Evolutionary conservation across 1,284 basidiomycete species (phyloP).

Genomic region (Rhodotorula sp.): DNA sequence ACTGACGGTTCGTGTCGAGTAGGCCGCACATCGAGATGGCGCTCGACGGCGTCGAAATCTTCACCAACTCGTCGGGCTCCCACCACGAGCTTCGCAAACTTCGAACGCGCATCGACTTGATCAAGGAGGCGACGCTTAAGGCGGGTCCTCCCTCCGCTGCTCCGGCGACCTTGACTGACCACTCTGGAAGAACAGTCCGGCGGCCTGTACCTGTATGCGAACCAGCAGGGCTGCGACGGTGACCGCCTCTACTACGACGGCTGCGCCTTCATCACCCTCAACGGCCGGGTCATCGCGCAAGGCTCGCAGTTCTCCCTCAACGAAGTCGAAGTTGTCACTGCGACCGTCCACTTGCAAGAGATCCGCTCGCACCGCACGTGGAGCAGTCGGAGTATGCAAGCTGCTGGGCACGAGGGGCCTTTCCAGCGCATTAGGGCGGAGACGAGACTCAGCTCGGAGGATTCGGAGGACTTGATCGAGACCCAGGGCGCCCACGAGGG

Average conservation of each 20-base stretch:
- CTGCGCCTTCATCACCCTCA: slow-evolving; percentile 90
- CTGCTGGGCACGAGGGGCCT: slow-evolving; percentile 62
- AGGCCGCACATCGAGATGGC: slow-evolving; percentile 97
- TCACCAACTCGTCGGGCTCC: slow-evolving; percentile 95
- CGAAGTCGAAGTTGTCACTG: slow-evolving; percentile 92
- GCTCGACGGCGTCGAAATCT: slow-evolving; percentile 95
- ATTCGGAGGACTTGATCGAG: slow-evolving; percentile 59
- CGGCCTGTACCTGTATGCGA: slow-evolving; percentile 95
- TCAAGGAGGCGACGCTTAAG: slow-evolving; percentile 95
- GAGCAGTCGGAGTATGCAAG: slow-evolving; percentile 85
- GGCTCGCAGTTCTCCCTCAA: slow-evolving; percentile 93
- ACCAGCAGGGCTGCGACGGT: slow-evolving; percentile 98
- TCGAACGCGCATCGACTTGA: slow-evolving; percentile 83
- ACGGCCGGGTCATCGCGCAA: slow-evolving; percentile 88
- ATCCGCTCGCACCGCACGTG: slow-evolving; percentile 77
- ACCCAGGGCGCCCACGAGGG: slow-evolving; percentile 43
- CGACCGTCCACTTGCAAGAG: slow-evolving; percentile 92
- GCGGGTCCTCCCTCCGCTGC: slow-evolving; percentile 49
- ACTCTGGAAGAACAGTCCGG: slow-evolving; percentile 85
- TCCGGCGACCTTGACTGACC: background rate
- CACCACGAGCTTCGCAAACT: slow-evolving; percentile 97
- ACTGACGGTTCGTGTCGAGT: background rate
- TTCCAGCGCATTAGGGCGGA: slow-evolving; percentile 77
- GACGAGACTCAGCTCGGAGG: slow-evolving; percentile 69
- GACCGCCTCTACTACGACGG: slow-evolving; percentile 98